Evolutionary conservation across 1,284 basidiomycete genomes (phyloP).

Genomic region (Apiotrichum montevideense): DNA sequence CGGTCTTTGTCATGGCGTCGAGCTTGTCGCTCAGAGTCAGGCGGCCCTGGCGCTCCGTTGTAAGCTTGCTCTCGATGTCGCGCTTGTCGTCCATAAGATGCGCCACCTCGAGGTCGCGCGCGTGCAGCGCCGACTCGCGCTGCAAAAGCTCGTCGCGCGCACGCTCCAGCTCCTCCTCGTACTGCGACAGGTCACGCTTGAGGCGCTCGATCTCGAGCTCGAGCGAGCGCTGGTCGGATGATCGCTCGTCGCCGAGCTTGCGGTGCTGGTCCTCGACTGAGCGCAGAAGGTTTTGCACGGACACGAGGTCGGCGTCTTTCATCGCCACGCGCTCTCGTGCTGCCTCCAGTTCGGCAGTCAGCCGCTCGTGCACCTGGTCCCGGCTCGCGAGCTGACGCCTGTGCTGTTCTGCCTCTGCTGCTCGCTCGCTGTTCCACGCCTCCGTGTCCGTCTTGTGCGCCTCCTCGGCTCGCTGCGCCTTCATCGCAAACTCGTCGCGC

Average conservation of each 20-base stretch:
- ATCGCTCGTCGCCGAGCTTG: slow-evolving; percentile 70
- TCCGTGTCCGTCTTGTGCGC: slow-evolving; percentile 35
- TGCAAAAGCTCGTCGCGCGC: slow-evolving; percentile 67
- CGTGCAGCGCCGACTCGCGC: slow-evolving; percentile 58
- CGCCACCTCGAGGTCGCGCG: slow-evolving; percentile 64
- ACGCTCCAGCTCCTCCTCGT: slow-evolving; percentile 72
- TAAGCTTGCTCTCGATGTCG: slow-evolving; percentile 67
- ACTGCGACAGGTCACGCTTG: slow-evolving; percentile 72
- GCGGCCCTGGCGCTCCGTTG: slow-evolving; percentile 73
- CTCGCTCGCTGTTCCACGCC: slow-evolving; percentile 45
- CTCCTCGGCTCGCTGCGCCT: slow-evolving; percentile 54
- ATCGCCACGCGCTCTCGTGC: slow-evolving; percentile 47
- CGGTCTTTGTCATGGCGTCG: slow-evolving; percentile 58
- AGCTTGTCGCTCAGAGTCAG: slow-evolving; percentile 79
- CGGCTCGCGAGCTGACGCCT: slow-evolving; percentile 44
- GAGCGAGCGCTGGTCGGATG: slow-evolving; percentile 74
- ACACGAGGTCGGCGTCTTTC: slow-evolving; percentile 57
- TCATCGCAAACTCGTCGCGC: slow-evolving; percentile 61
- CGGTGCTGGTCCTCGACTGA: slow-evolving; percentile 52
- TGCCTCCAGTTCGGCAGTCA: slow-evolving; percentile 44
- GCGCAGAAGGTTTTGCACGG: slow-evolving; percentile 67
- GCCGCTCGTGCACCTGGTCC: slow-evolving; percentile 40
- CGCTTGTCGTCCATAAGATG: slow-evolving; percentile 70
- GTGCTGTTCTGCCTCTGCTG: slow-evolving; percentile 47
- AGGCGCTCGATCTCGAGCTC: slow-evolving; percentile 86